Conservation (phyloP, 805 yeast genomes). For the Ogataea methylovora region DNA sequence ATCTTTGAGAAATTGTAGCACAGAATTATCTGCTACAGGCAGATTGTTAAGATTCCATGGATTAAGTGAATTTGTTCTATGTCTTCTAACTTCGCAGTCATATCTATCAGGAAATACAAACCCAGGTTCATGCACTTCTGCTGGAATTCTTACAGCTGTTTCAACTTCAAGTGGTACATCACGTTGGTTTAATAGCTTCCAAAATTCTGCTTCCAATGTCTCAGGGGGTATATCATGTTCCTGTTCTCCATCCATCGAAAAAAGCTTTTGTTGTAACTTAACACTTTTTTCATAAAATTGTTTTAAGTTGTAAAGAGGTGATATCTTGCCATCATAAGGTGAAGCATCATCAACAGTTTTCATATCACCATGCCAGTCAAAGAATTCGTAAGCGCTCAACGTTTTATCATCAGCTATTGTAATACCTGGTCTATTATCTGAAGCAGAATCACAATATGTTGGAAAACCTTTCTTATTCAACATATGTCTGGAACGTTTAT, state of each 20-base stretch:
- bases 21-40: slow-evolving; percentile 40
- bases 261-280: slow-evolving; percentile 24
- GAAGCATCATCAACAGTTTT: slow-evolving; percentile 28
- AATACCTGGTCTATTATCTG: slow-evolving; percentile 34
- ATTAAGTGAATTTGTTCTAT: slow-evolving; percentile 7
- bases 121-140: slow-evolving; percentile 33
- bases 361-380: slow-evolving; percentile 35
- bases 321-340: slow-evolving; percentile 29
- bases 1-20: slow-evolving; percentile 38
- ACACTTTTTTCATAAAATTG: slow-evolving; percentile 54
- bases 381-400: slow-evolving; percentile 33
- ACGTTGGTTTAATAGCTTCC: slow-evolving; percentile 29
- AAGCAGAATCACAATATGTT: slow-evolving; percentile 39
- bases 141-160: slow-evolving; percentile 24
- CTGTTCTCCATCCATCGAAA: slow-evolving; percentile 14
- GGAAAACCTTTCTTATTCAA: slow-evolving; percentile 44
- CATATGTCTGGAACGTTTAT: slow-evolving; percentile 36
- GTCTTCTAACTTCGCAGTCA: slow-evolving; percentile 2
- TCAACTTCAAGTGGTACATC: slow-evolving; percentile 27
- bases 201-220: slow-evolving; percentile 34
- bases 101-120: slow-evolving; percentile 15
- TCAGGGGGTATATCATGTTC: slow-evolving; percentile 10
- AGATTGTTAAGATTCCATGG: slow-evolving; percentile 58
- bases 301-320: slow-evolving; percentile 46
- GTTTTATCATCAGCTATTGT: slow-evolving; percentile 26